Conservation (phyloP, 345 rosid genomes). For the Murraya paniculata region DNA sequence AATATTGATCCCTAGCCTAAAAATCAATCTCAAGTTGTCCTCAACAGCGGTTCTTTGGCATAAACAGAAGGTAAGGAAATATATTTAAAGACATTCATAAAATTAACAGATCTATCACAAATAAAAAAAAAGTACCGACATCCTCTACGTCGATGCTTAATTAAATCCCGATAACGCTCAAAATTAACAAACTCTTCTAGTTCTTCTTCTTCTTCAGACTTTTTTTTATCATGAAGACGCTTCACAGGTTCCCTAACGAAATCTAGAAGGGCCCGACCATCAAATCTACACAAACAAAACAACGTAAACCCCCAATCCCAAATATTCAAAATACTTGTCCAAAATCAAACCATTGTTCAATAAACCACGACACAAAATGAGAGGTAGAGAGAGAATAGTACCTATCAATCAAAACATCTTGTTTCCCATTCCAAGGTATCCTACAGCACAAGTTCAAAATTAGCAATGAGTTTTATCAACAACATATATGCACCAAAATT, state of each 20-base stretch:
- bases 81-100: conserved; percentile 14
- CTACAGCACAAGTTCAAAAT: conserved; percentile 27
- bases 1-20: not conserved
- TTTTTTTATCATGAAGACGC: conserved; percentile 42
- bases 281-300: conserved; percentile 46
- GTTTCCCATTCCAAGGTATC: conserved; percentile 94
- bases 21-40: conserved; percentile 20
- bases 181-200: conserved; percentile 99
- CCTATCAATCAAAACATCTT: conserved; percentile 84
- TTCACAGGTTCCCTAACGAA: conserved; percentile 75
- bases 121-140: conserved; percentile 87
- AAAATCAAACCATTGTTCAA: not conserved
- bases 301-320: not conserved
- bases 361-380: not conserved
- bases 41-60: conserved; percentile 14
- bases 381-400: conserved; percentile 15
- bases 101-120: conserved; percentile 21
- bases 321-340: not conserved
- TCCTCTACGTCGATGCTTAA: conserved; percentile 99
- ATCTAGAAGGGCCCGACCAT: conserved; percentile 94
- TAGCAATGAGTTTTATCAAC: not conserved
- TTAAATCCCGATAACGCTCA: conserved; percentile 99
- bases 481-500: not conserved
- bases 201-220: conserved; percentile 92
- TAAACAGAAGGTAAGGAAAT: conserved; percentile 17